Percentiles rank a stretch among this genome's conserved stretches.
Conservation (phyloP, 352 stramenopile genomes). For the Thalassiosira sp. region DNA sequence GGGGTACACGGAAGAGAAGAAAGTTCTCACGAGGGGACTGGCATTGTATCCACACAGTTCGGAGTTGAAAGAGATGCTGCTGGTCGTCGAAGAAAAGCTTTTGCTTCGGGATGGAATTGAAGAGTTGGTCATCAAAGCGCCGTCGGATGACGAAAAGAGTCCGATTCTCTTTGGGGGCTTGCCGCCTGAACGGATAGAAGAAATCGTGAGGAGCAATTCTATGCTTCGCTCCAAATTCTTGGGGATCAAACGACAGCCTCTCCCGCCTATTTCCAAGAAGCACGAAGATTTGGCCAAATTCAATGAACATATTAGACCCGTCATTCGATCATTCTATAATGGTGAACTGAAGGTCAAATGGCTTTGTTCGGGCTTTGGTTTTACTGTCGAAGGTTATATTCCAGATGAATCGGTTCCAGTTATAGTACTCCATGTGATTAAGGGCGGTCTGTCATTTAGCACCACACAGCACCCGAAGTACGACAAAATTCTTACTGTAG, state of each 20-base stretch:
- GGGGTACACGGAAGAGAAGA: neutral
- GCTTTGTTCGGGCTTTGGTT: neutral
- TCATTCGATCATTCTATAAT: constrained; percentile 11
- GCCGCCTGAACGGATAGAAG: no score
- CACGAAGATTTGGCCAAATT: neutral
- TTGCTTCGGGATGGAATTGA: neutral
- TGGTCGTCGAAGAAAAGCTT: neutral
- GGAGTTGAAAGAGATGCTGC: neutral
- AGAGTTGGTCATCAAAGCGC: neutral
- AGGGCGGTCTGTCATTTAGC: neutral
- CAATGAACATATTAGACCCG: neutral
- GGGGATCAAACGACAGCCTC: neutral
- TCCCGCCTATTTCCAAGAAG: neutral
- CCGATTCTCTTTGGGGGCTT: neutral
- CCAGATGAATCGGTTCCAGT: neutral
- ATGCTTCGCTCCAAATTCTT: neutral
- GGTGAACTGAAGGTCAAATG: constrained; percentile 13
- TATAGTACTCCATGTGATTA: neutral
- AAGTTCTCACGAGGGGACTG: no score
- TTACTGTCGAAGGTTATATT: neutral
- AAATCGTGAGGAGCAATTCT: neutral
- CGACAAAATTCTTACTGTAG: neutral
- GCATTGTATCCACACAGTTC: no score
- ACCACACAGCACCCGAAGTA: neutral
- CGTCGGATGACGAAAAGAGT: neutral